Evolutionary conservation across 2,329 filamentous ascomycete species (phyloP).

Genomic region (Atkinsonella texensis): DNA sequence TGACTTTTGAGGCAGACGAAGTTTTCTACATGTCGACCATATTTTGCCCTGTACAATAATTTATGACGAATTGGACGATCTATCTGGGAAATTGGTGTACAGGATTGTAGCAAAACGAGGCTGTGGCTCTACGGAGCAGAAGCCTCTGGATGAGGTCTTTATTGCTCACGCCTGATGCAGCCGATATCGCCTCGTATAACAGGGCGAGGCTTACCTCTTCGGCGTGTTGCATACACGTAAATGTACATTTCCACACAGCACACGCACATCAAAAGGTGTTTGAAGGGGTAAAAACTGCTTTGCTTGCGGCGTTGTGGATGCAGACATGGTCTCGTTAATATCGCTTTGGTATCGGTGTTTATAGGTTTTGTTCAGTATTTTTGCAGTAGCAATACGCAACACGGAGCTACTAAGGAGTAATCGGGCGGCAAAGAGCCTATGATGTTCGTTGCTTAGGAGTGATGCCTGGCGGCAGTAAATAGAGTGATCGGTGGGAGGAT

Average conservation of each 20-base stretch:
- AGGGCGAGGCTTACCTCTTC: background rate
- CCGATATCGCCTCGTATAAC: background rate
- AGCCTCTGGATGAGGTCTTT: background rate
- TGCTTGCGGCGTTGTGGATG: conserved; percentile 17
- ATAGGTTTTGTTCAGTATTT: conserved; percentile 9
- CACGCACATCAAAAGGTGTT: conserved; percentile 37
- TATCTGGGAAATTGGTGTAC: background rate
- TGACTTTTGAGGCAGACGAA: background rate
- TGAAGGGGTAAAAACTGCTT: conserved; percentile 18
- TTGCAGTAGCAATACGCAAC: conserved; percentile 17
- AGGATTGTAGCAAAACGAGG: background rate
- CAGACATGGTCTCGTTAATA: conserved; percentile 9
- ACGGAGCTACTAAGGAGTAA: conserved; percentile 6
- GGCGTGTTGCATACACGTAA: conserved; percentile 16
- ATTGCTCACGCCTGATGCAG: background rate
- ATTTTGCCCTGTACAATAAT: conserved; percentile 18
- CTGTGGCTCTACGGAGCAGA: background rate
- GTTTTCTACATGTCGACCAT: conserved; percentile 1
- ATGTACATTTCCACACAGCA: conserved; percentile 29
- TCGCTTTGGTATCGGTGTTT: conserved; percentile 16
- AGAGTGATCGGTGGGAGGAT: no score
- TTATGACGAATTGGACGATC: conserved; percentile 12
- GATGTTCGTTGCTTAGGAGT: no score
- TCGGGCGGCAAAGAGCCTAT: background rate
- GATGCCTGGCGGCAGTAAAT: no score